Evolutionary conservation across 2,329 filamentous ascomycete genomes (phyloP).

Genomic region (Pseudogymnoascus sp.): DNA sequence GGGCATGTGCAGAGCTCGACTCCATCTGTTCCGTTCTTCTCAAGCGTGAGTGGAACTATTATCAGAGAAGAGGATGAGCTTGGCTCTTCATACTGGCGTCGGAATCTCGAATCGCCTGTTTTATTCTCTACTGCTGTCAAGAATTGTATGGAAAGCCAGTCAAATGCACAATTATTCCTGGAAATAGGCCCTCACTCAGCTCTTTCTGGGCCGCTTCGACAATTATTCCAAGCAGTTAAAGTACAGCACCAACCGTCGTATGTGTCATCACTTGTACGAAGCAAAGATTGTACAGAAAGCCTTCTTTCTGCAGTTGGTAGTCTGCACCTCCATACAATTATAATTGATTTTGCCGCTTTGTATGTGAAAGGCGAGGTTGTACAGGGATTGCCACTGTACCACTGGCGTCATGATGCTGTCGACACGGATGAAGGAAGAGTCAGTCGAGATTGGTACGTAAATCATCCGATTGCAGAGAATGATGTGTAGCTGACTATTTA

Average conservation of each 20-base stretch:
- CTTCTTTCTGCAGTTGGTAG: constrained; percentile 13
- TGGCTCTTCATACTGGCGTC: constrained; percentile 10
- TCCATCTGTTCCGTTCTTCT: constrained; percentile 14
- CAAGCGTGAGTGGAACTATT: constrained; percentile 15
- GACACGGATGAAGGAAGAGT: constrained; percentile 49
- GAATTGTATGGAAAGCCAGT: constrained; percentile 21
- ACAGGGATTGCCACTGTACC: constrained; percentile 42
- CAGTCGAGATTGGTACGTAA: constrained; percentile 32
- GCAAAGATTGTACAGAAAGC: constrained; percentile 14
- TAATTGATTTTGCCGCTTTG: neutral
- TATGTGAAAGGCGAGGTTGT: constrained; percentile 19
- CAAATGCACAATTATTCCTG: constrained; percentile 2
- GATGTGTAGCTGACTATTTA: constrained; percentile 15
- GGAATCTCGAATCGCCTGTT: constrained; percentile 13
- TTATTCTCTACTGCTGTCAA: constrained; percentile 11
- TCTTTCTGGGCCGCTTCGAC: constrained; percentile 25
- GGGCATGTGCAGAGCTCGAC: neutral
- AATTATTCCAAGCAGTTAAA: constrained; percentile 16
- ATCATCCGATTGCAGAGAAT: neutral
- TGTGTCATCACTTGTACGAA: constrained; percentile 13
- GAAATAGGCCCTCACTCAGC: constrained; percentile 30
- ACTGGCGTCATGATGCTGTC: constrained; percentile 44
- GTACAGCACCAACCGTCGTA: constrained; percentile 12
- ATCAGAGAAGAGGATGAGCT: constrained; percentile 17
- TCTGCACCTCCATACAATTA: constrained; percentile 12